Conservation (phyloP, 768 basidiomycete genomes). For the Mycena vitilis region DNA sequence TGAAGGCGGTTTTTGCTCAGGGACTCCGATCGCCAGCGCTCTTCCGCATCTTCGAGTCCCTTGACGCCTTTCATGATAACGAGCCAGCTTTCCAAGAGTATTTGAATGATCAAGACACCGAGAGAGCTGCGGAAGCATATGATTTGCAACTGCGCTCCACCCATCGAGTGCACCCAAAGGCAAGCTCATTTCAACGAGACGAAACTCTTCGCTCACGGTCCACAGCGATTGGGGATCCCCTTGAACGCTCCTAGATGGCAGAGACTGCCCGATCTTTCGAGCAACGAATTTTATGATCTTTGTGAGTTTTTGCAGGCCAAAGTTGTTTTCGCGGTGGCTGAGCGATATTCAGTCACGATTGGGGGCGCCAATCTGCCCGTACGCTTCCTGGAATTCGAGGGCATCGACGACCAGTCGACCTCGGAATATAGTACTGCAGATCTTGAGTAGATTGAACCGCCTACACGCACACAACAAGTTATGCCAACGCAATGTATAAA, state of each 20-base stretch:
- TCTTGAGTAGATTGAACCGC: conserved; percentile 17
- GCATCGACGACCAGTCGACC: conserved; percentile 18
- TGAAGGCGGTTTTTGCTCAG: conserved; percentile 33
- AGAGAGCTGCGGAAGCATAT: conserved; percentile 33
- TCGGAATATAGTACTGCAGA: conserved; percentile 10
- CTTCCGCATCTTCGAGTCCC: conserved; percentile 36
- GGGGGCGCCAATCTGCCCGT: conserved; percentile 39
- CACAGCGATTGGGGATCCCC: conserved; percentile 44
- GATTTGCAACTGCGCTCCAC: conserved; percentile 39
- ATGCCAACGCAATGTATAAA: conserved; percentile 9
- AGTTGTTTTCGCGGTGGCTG: not conserved
- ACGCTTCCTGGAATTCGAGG: conserved; percentile 43
- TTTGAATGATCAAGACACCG: conserved; percentile 37
- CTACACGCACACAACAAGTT: not conserved
- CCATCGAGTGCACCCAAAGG: conserved; percentile 45
- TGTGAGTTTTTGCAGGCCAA: conserved; percentile 36
- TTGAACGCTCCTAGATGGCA: conserved; percentile 37
- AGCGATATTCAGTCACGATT: conserved; percentile 34
- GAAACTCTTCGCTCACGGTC: not conserved
- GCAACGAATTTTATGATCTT: conserved; percentile 44
- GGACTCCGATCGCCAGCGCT: conserved; percentile 38
- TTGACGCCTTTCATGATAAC: conserved; percentile 41
- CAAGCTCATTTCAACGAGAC: conserved; percentile 12
- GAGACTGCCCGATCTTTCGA: conserved; percentile 43
- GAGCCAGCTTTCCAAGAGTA: conserved; percentile 42